Evolutionary conservation across 495 filamentous ascomycete genomes (phyloP).

Genomic region (Bombardia bombarda): DNA sequence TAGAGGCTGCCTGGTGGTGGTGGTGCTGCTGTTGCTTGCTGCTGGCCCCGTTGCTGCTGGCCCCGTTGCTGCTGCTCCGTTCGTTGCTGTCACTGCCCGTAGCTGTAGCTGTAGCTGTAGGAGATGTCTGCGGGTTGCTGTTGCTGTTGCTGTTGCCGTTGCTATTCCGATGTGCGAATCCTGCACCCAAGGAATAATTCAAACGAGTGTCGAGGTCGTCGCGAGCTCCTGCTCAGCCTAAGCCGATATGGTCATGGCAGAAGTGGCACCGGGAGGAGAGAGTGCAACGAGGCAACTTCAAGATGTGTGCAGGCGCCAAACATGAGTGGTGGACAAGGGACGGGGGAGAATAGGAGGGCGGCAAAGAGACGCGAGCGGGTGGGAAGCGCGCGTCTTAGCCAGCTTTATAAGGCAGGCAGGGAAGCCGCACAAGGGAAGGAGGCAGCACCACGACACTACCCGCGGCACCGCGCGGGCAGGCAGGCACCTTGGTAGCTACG

Average conservation of each 20-base stretch:
- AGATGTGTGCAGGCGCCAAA: slow-evolving; percentile 16
- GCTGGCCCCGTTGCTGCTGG: no score
- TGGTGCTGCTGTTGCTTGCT: no score
- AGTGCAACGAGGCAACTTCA: slow-evolving; percentile 21
- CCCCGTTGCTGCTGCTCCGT: no score
- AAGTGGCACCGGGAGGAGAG: slow-evolving; percentile 16
- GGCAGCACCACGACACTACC: no score
- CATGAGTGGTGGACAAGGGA: slow-evolving; percentile 24
- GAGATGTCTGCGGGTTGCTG: no score
- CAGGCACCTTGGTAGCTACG: no score
- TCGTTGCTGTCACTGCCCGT: no score
- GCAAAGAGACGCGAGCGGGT: slow-evolving; percentile 30
- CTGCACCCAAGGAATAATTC: slow-evolving; percentile 8
- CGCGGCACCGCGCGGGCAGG: no score
- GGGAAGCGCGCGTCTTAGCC: slow-evolving; percentile 30
- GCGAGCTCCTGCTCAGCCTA: background rate
- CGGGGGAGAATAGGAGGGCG: slow-evolving; percentile 17
- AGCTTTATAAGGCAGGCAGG: background rate
- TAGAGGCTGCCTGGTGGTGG: slow-evolving; percentile 4
- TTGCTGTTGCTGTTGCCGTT: slow-evolving; percentile 2
- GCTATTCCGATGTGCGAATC: background rate
- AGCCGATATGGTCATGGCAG: slow-evolving; percentile 14
- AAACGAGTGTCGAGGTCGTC: slow-evolving; percentile 20
- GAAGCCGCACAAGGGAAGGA: background rate
- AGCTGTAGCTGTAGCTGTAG: no score